Conservation (phyloP, 495 filamentous ascomycete species). For the Geoglossum glabrum region DNA sequence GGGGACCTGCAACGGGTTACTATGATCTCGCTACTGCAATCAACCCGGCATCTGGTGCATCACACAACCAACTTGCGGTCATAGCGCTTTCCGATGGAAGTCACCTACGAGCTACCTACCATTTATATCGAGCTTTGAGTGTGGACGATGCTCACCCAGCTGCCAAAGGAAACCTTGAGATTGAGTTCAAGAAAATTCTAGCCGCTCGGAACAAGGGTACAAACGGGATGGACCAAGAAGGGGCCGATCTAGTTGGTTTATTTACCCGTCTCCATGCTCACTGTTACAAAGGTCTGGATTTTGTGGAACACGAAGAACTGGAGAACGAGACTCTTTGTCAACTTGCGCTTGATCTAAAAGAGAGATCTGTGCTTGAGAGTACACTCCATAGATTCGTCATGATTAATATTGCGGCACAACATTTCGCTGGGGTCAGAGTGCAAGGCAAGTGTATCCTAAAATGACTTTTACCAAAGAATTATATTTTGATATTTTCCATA, state of each 20-base stretch:
- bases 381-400: constrained; percentile 62
- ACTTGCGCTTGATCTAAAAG: constrained; percentile 50
- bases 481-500: constrained; percentile 10
- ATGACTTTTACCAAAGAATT: background rate
- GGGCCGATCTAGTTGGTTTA: constrained; percentile 45
- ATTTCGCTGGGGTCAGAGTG: constrained; percentile 39
- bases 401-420: constrained; percentile 70
- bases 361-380: constrained; percentile 35
- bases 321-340: constrained; percentile 72
- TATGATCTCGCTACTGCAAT: constrained; percentile 67
- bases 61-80: constrained; percentile 78
- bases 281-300: constrained; percentile 52
- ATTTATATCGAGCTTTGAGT: constrained; percentile 67
- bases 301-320: constrained; percentile 58
- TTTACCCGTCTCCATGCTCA: constrained; percentile 77
- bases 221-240: constrained; percentile 25
- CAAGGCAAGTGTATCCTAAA: constrained; percentile 25
- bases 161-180: constrained; percentile 53
- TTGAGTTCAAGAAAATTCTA: constrained; percentile 57
- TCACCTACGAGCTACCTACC: constrained; percentile 66
- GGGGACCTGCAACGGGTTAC: constrained; percentile 63
- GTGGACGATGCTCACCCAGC: constrained; percentile 50
- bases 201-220: constrained; percentile 36
- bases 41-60: constrained; percentile 54
- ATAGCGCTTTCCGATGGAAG: constrained; percentile 55